Percentiles rank a stretch among this genome's conserved stretches.
Conservation (phyloP, 352 stramenopile genomes). For the Phytophthora uliginosa region DNA sequence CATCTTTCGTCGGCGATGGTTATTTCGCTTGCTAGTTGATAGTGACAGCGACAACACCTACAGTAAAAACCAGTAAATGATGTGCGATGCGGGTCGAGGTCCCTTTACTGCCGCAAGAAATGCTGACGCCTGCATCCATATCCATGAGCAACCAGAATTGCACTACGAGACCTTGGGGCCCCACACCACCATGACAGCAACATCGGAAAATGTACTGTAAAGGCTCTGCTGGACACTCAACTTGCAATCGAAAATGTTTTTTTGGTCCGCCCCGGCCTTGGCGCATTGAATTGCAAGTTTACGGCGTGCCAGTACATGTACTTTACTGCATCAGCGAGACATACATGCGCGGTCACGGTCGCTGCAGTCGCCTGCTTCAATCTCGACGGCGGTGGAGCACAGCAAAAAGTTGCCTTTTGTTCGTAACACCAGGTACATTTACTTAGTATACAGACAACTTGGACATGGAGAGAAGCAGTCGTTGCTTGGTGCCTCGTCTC, state of each 20-base stretch:
- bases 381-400: neutral
- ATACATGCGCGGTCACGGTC: neutral
- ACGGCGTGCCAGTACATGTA: neutral
- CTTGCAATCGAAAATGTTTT: neutral
- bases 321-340: neutral
- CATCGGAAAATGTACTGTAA: neutral
- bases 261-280: constrained; percentile 5
- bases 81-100: neutral
- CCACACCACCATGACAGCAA: neutral
- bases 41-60: too few relatives aligned
- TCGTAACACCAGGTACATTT: neutral
- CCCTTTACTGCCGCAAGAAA: neutral
- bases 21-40: too few relatives aligned
- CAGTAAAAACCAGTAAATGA: neutral
- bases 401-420: constrained; percentile 1
- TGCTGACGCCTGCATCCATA: neutral
- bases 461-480: neutral
- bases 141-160: neutral
- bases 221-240: neutral
- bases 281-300: neutral
- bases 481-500: constrained; percentile 14
- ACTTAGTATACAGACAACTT: neutral
- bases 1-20: too few relatives aligned
- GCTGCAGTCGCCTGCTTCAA: neutral
- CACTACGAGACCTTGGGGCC: neutral